Evolutionary conservation across 768 basidiomycete genomes (phyloP).

Genomic region (Lactarius evosmus): DNA sequence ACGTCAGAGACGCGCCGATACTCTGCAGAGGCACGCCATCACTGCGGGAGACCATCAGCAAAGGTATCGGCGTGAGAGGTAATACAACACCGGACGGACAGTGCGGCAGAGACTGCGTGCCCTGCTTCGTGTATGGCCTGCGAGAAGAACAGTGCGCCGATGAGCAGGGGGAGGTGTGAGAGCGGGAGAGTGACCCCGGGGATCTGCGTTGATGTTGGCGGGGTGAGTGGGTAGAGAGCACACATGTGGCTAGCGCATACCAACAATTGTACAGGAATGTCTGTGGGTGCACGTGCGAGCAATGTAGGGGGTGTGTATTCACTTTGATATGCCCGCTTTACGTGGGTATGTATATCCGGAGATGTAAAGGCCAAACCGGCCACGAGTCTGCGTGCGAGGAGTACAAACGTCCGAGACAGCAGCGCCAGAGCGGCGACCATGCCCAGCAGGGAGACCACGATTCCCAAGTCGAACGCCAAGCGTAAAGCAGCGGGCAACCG

Average conservation of each 20-base stretch:
- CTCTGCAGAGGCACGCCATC: constrained; percentile 61
- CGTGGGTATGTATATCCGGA: not conserved
- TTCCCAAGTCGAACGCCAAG: constrained; percentile 35
- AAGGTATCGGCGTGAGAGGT: not conserved
- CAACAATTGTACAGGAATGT: constrained; percentile 21
- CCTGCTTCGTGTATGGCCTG: constrained; percentile 81
- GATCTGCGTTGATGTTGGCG: constrained; percentile 46
- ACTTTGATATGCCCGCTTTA: constrained; percentile 9
- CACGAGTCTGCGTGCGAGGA: constrained; percentile 13
- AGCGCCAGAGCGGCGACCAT: constrained; percentile 22
- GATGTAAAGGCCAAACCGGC: not conserved
- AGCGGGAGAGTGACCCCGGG: constrained; percentile 81
- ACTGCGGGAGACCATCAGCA: constrained; percentile 37
- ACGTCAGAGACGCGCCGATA: constrained; percentile 56
- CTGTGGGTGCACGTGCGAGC: not conserved
- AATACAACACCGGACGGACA: constrained; percentile 45
- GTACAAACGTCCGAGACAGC: constrained; percentile 17
- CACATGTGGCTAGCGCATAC: constrained; percentile 13
- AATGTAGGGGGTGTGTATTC: constrained; percentile 7
- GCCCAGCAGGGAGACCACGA: constrained; percentile 14
- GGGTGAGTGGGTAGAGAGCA: not conserved
- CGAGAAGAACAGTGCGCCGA: constrained; percentile 56
- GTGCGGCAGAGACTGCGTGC: constrained; percentile 71
- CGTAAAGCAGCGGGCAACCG: constrained; percentile 33
- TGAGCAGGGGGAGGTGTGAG: constrained; percentile 62